Percentiles rank a stretch among this genome's conserved stretches.
Evolutionary conservation across 1,139 yeast genomes (phyloP).

Genomic region (Debaryomyces subglobosus): DNA sequence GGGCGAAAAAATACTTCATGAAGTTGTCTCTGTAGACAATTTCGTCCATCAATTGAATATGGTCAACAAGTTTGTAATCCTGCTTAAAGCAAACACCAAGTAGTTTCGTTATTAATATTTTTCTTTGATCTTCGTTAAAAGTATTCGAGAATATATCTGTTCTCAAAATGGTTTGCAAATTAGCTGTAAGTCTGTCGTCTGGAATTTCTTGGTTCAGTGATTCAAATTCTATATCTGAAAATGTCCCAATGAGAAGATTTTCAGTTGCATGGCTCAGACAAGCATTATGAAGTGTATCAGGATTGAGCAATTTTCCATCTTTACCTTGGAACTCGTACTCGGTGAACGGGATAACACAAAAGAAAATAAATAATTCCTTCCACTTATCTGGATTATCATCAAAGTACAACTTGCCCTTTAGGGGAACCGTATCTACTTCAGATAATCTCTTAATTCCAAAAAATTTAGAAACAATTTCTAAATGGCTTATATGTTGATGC

Average conservation of each 20-base stretch:
- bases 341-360: constrained; percentile 5
- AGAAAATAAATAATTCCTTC: constrained; percentile 5
- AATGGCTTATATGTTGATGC: neutral
- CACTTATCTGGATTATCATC: neutral
- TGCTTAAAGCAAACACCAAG: neutral
- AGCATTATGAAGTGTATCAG: neutral
- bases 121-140: neutral
- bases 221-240: constrained; percentile 1
- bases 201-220: neutral
- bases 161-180: neutral
- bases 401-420: neutral
- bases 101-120: neutral
- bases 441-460: neutral
- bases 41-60: neutral
- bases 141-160: neutral
- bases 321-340: constrained; percentile 3
- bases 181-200: neutral
- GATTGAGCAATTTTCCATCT: constrained; percentile 2
- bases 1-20: neutral
- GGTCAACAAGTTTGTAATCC: no score
- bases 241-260: constrained; percentile 1
- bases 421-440: neutral
- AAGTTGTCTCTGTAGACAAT: neutral
- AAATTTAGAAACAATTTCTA: neutral
- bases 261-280: neutral